These are phyloP conservation scores for Cladophialophora psammophila DNA, from an alignment of 2,329 filamentous ascomycete species.

Conservation along the genomic window DNA sequence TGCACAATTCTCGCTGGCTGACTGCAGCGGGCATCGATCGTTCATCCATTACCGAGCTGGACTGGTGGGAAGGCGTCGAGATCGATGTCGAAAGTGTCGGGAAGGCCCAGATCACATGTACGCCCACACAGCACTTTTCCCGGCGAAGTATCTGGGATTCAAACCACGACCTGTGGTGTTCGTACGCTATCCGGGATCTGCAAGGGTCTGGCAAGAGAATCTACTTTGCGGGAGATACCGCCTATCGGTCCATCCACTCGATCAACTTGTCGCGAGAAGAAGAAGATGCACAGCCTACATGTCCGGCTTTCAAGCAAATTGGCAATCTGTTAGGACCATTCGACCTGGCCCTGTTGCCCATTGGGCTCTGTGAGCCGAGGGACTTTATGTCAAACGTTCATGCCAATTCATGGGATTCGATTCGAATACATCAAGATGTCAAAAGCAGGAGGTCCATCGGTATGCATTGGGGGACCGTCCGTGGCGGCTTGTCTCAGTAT, in stretches of 20 bases:
- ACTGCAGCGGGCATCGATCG: conserved; percentile 44
- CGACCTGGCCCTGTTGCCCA: conserved; percentile 58
- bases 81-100: conserved; percentile 46
- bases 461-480: conserved; percentile 59
- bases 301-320: conserved; percentile 58
- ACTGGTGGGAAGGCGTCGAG: conserved; percentile 59
- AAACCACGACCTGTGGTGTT: conserved; percentile 57
- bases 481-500: conserved; percentile 49
- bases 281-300: conserved; percentile 49
- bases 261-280: conserved; percentile 34
- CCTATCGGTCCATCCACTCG: conserved; percentile 51
- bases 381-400: conserved; percentile 56
- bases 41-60: conserved; percentile 55
- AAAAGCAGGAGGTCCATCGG: conserved; percentile 57
- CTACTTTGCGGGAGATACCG: conserved; percentile 59
- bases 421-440: conserved; percentile 58
- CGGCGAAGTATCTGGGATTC: conserved; percentile 52
- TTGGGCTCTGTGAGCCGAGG: conserved; percentile 57
- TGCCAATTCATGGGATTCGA: conserved; percentile 56
- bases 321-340: conserved; percentile 57
- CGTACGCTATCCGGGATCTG: conserved; percentile 51
- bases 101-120: conserved; percentile 54
- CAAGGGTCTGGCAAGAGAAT: conserved; percentile 26
- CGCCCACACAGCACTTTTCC: conserved; percentile 58
- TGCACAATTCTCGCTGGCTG: conserved; percentile 45